phyloP scores from a whole-genome alignment of 169 alveolate species.

The Eimeria acervulina region DNA sequence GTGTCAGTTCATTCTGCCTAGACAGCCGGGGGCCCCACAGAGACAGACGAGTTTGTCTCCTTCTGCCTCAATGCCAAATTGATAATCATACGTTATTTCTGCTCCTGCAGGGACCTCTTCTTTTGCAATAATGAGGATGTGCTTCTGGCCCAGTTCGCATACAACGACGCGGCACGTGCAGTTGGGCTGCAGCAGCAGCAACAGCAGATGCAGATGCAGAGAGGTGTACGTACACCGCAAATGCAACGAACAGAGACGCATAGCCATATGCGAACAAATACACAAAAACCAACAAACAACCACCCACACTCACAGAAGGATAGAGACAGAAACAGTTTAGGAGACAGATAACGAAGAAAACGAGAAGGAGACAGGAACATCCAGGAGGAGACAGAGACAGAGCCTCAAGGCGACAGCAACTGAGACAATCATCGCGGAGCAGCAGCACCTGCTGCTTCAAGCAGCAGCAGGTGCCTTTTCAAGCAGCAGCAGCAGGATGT shows the following conservation, averaged over 20 bases:
- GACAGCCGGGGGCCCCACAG: slow-evolving; percentile 95
- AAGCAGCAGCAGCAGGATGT: background rate
- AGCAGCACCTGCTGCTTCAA: background rate
- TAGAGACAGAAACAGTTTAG: no score
- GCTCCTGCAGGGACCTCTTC: slow-evolving; percentile 95
- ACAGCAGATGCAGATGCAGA: background rate
- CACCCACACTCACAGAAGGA: no score
- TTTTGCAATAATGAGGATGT: slow-evolving; percentile 97
- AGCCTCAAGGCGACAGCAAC: background rate
- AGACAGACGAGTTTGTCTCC: slow-evolving; percentile 91
- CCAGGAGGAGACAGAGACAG: background rate
- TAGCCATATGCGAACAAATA: background rate
- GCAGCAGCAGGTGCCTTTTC: background rate
- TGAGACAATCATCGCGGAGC: background rate
- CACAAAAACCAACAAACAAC: background rate
- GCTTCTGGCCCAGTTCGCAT: slow-evolving; percentile 94
- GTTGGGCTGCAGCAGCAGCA: no score
- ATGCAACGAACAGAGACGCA: background rate
- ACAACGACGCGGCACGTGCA: slow-evolving; percentile 91
- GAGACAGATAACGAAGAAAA: background rate
- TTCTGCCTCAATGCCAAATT: slow-evolving; percentile 94
- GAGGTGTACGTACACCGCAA: slow-evolving; percentile 91
- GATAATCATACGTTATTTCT: slow-evolving; percentile 98
- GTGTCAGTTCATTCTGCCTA: slow-evolving; percentile 94
- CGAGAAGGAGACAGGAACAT: background rate